These are phyloP conservation scores for Lichtheimia ornata DNA, from an alignment of 371 early-diverging fungal species.

Conservation along the genomic window DNA sequence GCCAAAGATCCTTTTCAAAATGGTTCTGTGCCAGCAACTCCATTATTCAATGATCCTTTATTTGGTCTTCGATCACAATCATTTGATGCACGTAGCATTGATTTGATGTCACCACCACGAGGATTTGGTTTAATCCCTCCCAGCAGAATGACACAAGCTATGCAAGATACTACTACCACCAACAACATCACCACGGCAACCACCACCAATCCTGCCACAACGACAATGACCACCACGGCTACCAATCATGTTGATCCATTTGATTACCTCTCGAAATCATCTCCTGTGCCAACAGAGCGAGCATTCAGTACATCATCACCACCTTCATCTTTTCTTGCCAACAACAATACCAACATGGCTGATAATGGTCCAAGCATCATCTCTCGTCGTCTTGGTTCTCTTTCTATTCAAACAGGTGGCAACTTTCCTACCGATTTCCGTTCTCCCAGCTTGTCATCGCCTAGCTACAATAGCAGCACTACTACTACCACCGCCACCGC, in stretches of 20 bases:
- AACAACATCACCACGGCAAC: too few species aligned
- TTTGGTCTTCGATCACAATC: slow-evolving; percentile 35
- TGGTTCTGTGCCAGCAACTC: slow-evolving; percentile 22
- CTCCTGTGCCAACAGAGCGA: slow-evolving; percentile 22
- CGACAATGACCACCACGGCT: neutral
- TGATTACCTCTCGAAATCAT: slow-evolving; percentile 32
- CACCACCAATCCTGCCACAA: too few species aligned
- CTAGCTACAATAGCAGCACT: slow-evolving; percentile 15
- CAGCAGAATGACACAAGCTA: slow-evolving; percentile 3
- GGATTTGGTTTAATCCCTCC: slow-evolving; percentile 15
- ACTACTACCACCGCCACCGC: slow-evolving; percentile 22
- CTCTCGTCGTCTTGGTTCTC: slow-evolving; percentile 13
- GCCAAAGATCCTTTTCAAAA: slow-evolving; percentile 42
- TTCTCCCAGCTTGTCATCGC: slow-evolving; percentile 20
- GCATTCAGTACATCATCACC: slow-evolving; percentile 17
- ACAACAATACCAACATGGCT: too few species aligned
- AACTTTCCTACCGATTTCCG: slow-evolving; percentile 17
- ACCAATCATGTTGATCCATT: slow-evolving; percentile 86
- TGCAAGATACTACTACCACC: neutral
- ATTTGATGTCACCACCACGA: slow-evolving; percentile 23
- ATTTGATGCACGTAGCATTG: slow-evolving; percentile 28
- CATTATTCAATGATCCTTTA: slow-evolving; percentile 30
- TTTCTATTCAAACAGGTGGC: slow-evolving; percentile 15
- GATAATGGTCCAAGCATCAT: slow-evolving; percentile 2
- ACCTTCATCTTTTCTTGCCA: slow-evolving; percentile 2